phyloP scores from a whole-genome alignment of 345 rosid genomes.

The Hibiscus trionum region DNA sequence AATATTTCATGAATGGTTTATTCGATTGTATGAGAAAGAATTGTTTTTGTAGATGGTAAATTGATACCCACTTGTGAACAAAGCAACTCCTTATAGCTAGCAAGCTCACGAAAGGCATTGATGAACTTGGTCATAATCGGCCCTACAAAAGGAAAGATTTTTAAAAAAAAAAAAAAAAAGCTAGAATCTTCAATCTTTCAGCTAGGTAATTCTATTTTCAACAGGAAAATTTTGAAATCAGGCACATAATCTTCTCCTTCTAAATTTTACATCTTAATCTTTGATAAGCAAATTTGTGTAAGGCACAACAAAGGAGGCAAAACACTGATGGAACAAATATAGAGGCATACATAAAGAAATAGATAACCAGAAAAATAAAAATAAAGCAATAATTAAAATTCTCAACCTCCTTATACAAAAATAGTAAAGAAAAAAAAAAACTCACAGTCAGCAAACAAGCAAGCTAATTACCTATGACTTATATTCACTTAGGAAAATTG shows the following conservation, averaged over 20 bases:
- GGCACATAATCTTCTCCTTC: background rate
- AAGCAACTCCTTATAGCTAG: conserved; percentile 36
- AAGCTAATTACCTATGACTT: background rate
- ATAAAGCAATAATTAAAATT: background rate
- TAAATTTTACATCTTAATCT: background rate
- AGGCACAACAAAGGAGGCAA: background rate
- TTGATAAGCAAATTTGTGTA: background rate
- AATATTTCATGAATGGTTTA: background rate
- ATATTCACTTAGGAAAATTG: background rate
- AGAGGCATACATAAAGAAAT: background rate
- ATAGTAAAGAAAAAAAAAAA: background rate
- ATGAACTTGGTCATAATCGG: conserved; percentile 41
- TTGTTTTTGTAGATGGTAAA: conserved; percentile 1
- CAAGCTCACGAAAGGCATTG: conserved; percentile 68
- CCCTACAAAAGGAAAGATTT: conserved; percentile 10
- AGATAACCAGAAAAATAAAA: background rate
- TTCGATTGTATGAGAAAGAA: background rate
- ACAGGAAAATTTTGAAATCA: background rate
- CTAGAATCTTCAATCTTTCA: conserved; percentile 3
- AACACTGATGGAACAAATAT: background rate
- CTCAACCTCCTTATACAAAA: background rate
- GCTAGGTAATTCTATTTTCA: background rate
- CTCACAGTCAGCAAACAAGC: background rate
- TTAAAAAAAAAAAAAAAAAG: conserved; percentile 1
- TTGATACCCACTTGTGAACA: conserved; percentile 13